These are phyloP conservation scores for Ochromonas danica DNA, from an alignment of 108 stramenopile genomes.

Conservation along the genomic window DNA sequence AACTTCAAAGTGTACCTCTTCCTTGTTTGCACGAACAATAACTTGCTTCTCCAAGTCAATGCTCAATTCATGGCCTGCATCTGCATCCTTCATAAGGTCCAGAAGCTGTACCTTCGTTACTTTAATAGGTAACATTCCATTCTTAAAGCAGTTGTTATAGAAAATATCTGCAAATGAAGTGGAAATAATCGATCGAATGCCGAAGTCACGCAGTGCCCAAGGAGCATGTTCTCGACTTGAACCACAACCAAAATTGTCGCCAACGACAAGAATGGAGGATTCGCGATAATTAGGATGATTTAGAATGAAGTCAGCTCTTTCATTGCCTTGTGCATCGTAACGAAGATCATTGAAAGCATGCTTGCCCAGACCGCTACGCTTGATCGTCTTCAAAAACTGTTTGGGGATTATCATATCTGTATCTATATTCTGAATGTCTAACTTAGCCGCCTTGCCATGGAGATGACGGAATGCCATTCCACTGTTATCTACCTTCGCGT, in stretches of 20 bases:
- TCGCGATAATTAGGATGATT: slow-evolving; percentile 75
- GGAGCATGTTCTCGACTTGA: too few species aligned
- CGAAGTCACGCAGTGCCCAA: too few species aligned
- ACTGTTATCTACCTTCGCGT: too few species aligned
- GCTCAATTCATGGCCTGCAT: slow-evolving; percentile 67
- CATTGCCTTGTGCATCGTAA: slow-evolving; percentile 74
- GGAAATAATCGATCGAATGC: slow-evolving; percentile 83
- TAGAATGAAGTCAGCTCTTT: slow-evolving; percentile 71
- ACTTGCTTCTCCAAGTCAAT: slow-evolving; percentile 80
- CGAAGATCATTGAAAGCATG: slow-evolving; percentile 85
- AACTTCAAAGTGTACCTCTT: slow-evolving; percentile 73
- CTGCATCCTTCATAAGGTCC: slow-evolving; percentile 66
- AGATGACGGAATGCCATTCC: slow-evolving; percentile 67
- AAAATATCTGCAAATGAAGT: slow-evolving; percentile 90
- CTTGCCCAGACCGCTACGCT: slow-evolving; percentile 82
- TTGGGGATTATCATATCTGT: slow-evolving; percentile 96
- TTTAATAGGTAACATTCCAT: slow-evolving; percentile 85
- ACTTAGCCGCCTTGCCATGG: slow-evolving; percentile 74
- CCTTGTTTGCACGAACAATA: slow-evolving; percentile 73
- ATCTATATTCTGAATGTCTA: slow-evolving; percentile 89
- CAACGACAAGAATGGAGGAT: slow-evolving; percentile 77
- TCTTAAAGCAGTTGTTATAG: slow-evolving; percentile 95
- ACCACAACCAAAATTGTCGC: too few species aligned
- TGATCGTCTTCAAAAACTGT: slow-evolving; percentile 89
- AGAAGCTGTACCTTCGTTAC: slow-evolving; percentile 71